Evolutionary conservation across 148 eudicot species (phyloP), one percentile per base, ranked within the genome.

Genomic region (Camellia granthamiana): DNA sequence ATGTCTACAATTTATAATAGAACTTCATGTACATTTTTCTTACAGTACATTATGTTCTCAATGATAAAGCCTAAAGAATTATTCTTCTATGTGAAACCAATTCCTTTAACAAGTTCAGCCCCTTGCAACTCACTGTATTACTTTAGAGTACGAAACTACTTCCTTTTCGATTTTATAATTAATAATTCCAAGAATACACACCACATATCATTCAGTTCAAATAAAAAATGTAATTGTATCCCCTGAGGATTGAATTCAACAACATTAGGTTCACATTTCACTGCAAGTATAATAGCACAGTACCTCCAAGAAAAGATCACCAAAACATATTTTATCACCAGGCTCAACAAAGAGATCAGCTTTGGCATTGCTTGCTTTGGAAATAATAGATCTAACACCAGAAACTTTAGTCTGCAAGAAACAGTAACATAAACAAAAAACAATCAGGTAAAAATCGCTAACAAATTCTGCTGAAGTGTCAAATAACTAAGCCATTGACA

Each of bases 251-350:
- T 70, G 52, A 70, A n/a, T 72, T 51, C 76, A 30, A 72, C 5
- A 2, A 47, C 19, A 74, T 55, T 56, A 74, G 46, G 47, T 74
- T 55, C 60, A 8, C 52, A 49, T 49, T 49, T 49, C 52, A 49
- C 7, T 0, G 7, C 0, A 3, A 49, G 52, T 30, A 30, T 30
- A 30, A 30, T 30, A 30, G 38, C 38, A 30, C 38, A 30, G 19
- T 92, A 92, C 99, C 98, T 96, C 99, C 68, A 96, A 86, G 78
- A 76, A 88, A 30, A 96, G 89, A 84, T 89, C 92, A 76, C 99
- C 99, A 75, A 96, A 77, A 58, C 41, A 73, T 63, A 96, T 90
- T 83, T 84, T 91, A 79, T 93, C 97, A 79, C 97, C 98, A 60
- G 89, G 81, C 81, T 92, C 97, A 77, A 96, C 88, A 59, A 87